These are phyloP conservation scores for Knoxdaviesia capensis DNA, from an alignment of 2,329 filamentous ascomycete species.

Conservation along the genomic window DNA sequence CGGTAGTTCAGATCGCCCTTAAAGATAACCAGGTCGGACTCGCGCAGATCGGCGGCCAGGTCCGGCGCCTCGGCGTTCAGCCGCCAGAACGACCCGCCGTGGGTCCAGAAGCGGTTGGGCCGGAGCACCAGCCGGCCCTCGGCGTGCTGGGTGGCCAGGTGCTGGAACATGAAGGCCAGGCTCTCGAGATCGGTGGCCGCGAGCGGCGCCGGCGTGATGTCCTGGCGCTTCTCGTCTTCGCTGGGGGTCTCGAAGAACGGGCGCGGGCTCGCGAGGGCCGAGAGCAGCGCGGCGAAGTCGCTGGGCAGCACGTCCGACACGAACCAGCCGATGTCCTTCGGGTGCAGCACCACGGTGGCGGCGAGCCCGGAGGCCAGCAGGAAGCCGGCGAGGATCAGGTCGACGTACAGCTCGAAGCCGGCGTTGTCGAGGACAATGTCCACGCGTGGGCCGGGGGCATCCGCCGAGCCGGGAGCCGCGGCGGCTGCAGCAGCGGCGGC, in stretches of 20 bases:
- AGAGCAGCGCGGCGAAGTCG: conserved; percentile 70
- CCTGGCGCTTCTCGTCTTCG: conserved; percentile 40
- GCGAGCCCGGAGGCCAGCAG: conserved; percentile 69
- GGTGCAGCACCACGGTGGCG: conserved; percentile 71
- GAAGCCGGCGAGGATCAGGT: conserved; percentile 80
- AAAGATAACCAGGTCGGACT: conserved; percentile 78
- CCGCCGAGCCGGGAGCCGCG: conserved; percentile 25
- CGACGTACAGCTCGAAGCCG: conserved; percentile 92
- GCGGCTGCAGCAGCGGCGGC: not conserved
- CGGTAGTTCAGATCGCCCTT: conserved; percentile 96
- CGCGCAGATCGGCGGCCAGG: conserved; percentile 58
- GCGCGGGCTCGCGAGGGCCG: conserved; percentile 57
- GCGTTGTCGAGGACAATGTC: conserved; percentile 96
- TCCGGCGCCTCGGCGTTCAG: conserved; percentile 48
- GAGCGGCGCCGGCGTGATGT: conserved; percentile 38
- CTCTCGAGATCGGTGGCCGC: conserved; percentile 45
- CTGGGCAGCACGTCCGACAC: conserved; percentile 81
- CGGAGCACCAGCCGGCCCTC: conserved; percentile 71
- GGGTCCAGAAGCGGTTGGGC: conserved; percentile 83
- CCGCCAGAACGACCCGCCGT: conserved; percentile 73
- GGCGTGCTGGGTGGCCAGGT: conserved; percentile 62
- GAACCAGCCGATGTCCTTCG: conserved; percentile 95
- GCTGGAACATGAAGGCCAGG: conserved; percentile 57
- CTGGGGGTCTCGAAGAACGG: conserved; percentile 59
- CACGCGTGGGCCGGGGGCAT: conserved; percentile 39